A percentile compares a stretch with the other conserved stretches of the same genome.
phyloP scores from a whole-genome alignment of 176 grass and related monocot species.

The Carex cristatella region DNA sequence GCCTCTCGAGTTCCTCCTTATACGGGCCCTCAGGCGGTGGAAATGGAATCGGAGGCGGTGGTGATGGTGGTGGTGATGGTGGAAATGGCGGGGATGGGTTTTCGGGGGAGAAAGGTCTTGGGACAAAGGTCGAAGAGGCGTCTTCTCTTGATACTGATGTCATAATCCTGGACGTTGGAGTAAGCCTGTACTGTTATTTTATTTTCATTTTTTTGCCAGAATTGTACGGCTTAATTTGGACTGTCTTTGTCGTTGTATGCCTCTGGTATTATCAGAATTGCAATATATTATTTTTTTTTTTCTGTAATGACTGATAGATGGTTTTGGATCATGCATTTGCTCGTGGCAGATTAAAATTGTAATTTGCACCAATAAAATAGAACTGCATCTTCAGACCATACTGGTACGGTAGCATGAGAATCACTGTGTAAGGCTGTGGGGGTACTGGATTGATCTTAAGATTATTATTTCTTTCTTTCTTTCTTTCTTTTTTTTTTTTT shows the following conservation, averaged over 20 bases:
- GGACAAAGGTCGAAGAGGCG: constrained; percentile 38
- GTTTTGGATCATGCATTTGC: not conserved
- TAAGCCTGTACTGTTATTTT: constrained; percentile 26
- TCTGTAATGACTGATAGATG: not conserved
- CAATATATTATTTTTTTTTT: not conserved
- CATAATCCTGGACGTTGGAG: constrained; percentile 88
- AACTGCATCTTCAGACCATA: not conserved
- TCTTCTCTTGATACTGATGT: constrained; percentile 42
- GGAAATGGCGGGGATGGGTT: constrained; percentile 31
- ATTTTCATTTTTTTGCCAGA: not conserved
- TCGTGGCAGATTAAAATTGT: not conserved
- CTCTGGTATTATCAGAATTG: not conserved
- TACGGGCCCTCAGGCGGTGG: constrained; percentile 36
- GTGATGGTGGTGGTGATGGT: constrained; percentile 25
- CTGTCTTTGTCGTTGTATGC: not conserved
- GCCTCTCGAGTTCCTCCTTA: constrained; percentile 58
- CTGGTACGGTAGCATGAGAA: not conserved
- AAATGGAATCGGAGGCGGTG: constrained; percentile 30
- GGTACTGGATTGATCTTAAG: no score
- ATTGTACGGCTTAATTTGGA: not conserved
- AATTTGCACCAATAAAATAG: not conserved
- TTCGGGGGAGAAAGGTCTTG: constrained; percentile 28
- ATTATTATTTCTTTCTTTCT: no score
- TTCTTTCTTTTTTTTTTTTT: no score
- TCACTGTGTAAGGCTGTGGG: not conserved